Conservation (phyloP, 2,329 filamentous ascomycete genomes). For the Epichloe bromicola region DNA sequence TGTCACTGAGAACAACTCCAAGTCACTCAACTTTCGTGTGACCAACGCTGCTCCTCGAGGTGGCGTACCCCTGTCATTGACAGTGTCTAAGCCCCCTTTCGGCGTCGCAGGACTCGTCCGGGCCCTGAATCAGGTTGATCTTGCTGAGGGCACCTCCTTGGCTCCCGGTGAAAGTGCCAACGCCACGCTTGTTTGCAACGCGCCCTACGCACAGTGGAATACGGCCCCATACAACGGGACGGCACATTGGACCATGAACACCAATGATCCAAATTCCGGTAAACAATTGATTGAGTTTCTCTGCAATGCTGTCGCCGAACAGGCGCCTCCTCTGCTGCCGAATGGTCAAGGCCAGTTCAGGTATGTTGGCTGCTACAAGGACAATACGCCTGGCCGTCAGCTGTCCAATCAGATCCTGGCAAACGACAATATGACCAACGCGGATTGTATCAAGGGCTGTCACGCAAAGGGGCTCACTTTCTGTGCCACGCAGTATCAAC, state of each 20-base stretch:
- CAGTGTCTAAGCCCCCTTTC: conserved; percentile 48
- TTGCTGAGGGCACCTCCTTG: conserved; percentile 42
- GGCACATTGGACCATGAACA: conserved; percentile 44
- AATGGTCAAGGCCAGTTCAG: conserved; percentile 34
- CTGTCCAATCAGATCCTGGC: conserved; percentile 29
- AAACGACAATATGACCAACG: conserved; percentile 28
- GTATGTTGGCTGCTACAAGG: conserved; percentile 42
- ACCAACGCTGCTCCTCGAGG: conserved; percentile 36
- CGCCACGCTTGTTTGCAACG: conserved; percentile 40
- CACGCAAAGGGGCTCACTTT: conserved; percentile 22
- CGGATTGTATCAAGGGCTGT: conserved; percentile 33
- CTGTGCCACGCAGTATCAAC: conserved; percentile 35
- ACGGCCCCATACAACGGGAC: conserved; percentile 33
- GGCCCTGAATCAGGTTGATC: conserved; percentile 41
- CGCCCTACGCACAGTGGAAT: conserved; percentile 45
- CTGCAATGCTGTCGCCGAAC: conserved; percentile 38
- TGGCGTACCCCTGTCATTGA: conserved; percentile 36
- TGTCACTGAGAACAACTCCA: conserved; percentile 37
- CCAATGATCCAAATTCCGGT: conserved; percentile 36
- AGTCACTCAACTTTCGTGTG: conserved; percentile 35
- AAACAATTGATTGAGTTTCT: conserved; percentile 40
- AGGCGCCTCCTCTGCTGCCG: conserved; percentile 33
- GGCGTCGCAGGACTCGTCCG: conserved; percentile 40
- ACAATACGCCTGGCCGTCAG: conserved; percentile 42
- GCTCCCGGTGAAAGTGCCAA: conserved; percentile 35